Evolutionary conservation across 768 basidiomycete species (phyloP), one percentile per base, ranked within the genome.

Genomic region (Mycena olivaceomarginata): DNA sequence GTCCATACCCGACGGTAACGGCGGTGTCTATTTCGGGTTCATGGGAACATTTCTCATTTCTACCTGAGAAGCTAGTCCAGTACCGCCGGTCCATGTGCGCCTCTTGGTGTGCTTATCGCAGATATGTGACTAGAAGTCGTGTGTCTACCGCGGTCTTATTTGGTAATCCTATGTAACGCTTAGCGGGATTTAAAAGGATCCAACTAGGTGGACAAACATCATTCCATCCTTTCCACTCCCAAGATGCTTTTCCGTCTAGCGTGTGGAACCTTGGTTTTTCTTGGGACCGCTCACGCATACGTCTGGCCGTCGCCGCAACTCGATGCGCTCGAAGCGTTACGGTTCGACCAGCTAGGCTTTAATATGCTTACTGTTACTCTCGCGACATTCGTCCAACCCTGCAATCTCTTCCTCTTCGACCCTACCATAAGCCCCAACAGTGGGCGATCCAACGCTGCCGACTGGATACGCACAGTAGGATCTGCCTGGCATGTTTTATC

Each of bases 251-350:
- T 66, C 43, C 43, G 41, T 66, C 64, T 66, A 66, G 41, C 64
- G 45, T 46, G 45, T 46, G 45, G 45, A 46, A 46, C 45, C 11
- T 46, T 46, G 5, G 45, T 16, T 16, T 46, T 46, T 11, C 45
- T 46, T 16, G 45, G 45, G 45, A 51, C 37, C 41, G 67, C 20
- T 43, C 13, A n/a, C 25, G 70, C 60, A 39, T 71, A 71, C 45
- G n/a, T 71, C 46, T 71, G 70, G 70, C 70, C 70, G 4, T 71
- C 70, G 11, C 70, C 70, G 20, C 59, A 71, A 20, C 70, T 71
- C 25, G 70, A 71, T 31, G 60, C 60, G 31, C 70, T 71, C 43
- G 70, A 71, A n/a, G 70, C 70, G 1, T 0, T 63, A 1, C 70
- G 70, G 9, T 71, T 45, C 43, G 70, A 71, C 45, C 70, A 62